Evolutionary conservation across 2,329 filamentous ascomycete genomes (phyloP).

Genomic region (Trichoderma pleuroti): DNA sequence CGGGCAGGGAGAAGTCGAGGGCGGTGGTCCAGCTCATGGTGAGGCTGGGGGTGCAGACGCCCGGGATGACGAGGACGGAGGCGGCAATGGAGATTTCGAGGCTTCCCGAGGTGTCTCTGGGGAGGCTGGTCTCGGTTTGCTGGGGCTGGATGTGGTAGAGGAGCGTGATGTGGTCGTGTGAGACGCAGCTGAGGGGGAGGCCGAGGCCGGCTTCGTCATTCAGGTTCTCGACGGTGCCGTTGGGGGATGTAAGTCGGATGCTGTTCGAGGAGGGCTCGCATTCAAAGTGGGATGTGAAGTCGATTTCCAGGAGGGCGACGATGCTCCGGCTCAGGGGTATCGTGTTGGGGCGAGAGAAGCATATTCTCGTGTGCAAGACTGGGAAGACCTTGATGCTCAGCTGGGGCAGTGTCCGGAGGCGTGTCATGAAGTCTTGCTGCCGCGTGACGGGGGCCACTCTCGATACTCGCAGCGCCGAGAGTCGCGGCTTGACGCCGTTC

Average conservation of each 20-base stretch:
- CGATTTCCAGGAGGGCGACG: constrained; percentile 68
- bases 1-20: constrained; percentile 65
- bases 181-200: constrained; percentile 60
- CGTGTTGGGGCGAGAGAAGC: constrained; percentile 63
- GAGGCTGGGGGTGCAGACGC: constrained; percentile 57
- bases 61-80: constrained; percentile 53
- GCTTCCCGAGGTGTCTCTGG: constrained; percentile 47
- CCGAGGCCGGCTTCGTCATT: constrained; percentile 45
- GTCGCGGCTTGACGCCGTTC: constrained; percentile 57
- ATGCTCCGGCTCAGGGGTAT: constrained; percentile 57
- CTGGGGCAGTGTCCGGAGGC: constrained; percentile 61
- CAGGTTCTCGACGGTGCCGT: constrained; percentile 57
- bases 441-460: constrained; percentile 67
- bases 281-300: constrained; percentile 67
- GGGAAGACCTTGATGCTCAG: constrained; percentile 63
- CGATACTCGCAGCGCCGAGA: constrained; percentile 72
- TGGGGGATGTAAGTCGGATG: constrained; percentile 55
- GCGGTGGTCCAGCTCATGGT: constrained; percentile 65
- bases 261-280: constrained; percentile 61
- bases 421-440: constrained; percentile 57
- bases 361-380: constrained; percentile 67
- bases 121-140: constrained; percentile 40
- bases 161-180: constrained; percentile 72
- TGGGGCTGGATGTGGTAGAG: constrained; percentile 63
- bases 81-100: constrained; percentile 60